A percentile compares a stretch with the other conserved stretches of the same genome.
Conservation (phyloP, 164 flowering plant genomes). For the Piper betle region DNA sequence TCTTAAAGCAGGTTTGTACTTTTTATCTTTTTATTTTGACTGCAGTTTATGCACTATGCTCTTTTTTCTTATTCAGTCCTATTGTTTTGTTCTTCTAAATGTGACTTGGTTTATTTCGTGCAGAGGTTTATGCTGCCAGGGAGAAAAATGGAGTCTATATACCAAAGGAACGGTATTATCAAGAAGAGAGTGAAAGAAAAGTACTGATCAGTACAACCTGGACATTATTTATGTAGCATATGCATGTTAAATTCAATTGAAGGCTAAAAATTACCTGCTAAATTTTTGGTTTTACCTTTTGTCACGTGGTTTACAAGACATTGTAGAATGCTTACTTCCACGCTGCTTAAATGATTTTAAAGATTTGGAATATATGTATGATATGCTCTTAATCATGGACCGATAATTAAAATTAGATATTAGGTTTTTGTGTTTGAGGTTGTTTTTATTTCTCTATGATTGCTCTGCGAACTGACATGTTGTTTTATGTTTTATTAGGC, state of each 20-base stretch:
- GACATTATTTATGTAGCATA: too few relatives aligned
- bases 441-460: background rate
- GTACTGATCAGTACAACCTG: conserved; percentile 18
- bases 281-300: background rate
- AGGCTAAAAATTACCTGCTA: background rate
- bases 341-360: too few relatives aligned
- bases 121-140: conserved; percentile 94
- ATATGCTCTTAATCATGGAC: too few relatives aligned
- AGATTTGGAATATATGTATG: too few relatives aligned
- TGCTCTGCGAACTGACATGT: conserved; percentile 1
- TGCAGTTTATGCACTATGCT: background rate
- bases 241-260: too few relatives aligned
- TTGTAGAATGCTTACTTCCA: background rate
- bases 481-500: conserved; percentile 29
- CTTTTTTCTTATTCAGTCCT: background rate
- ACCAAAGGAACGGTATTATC: conserved; percentile 85
- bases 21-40: background rate
- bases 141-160: conserved; percentile 97
- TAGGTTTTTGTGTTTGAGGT: background rate
- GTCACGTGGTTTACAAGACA: background rate
- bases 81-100: background rate
- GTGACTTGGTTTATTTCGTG: background rate
- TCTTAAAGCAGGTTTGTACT: conserved; percentile 60
- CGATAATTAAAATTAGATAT: too few relatives aligned
- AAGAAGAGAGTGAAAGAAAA: conserved; percentile 92